Evolutionary conservation across 106 monocot genomes (phyloP).

Genomic region (Posidonia australis): DNA sequence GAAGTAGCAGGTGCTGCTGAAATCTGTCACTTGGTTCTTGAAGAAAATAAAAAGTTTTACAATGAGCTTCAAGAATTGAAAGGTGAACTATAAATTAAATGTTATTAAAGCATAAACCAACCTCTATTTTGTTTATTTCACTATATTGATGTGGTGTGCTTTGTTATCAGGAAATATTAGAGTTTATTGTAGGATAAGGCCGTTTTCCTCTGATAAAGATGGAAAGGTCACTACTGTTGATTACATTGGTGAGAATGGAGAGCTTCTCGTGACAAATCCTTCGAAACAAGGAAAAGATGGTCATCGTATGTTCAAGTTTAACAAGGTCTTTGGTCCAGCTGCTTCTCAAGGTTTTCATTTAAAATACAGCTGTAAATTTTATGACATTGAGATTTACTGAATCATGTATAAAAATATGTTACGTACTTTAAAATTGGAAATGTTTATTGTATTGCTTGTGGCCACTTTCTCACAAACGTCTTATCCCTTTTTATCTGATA

Average conservation of each 20-base stretch:
- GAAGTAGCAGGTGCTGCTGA: slow-evolving; percentile 43
- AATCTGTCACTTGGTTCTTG: slow-evolving; percentile 40
- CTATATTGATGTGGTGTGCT: neutral
- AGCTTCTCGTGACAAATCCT: slow-evolving; percentile 56
- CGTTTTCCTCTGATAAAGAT: slow-evolving; percentile 43
- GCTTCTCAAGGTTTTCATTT: slow-evolving; percentile 54
- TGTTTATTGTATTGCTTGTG: no score
- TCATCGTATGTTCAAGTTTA: slow-evolving; percentile 56
- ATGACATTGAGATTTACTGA: neutral
- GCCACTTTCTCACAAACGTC: neutral
- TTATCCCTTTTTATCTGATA: slow-evolving; percentile 15
- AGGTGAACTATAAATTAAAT: slow-evolving; percentile 25
- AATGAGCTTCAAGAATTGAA: slow-evolving; percentile 82
- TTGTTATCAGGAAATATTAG: slow-evolving; percentile 59
- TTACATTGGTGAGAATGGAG: slow-evolving; percentile 67
- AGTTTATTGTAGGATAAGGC: slow-evolving; percentile 76
- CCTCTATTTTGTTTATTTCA: neutral
- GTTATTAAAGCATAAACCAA: neutral
- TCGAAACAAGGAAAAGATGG: slow-evolving; percentile 61
- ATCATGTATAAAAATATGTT: neutral
- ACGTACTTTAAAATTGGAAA: no score
- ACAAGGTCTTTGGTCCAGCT: slow-evolving; percentile 58
- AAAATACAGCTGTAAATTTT: neutral
- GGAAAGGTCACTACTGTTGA: slow-evolving; percentile 36
- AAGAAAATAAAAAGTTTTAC: slow-evolving; percentile 53